Base-by-base conservation (phyloP, 805 yeast genomes). In the Candida pseudoglaebosa region DNA sequence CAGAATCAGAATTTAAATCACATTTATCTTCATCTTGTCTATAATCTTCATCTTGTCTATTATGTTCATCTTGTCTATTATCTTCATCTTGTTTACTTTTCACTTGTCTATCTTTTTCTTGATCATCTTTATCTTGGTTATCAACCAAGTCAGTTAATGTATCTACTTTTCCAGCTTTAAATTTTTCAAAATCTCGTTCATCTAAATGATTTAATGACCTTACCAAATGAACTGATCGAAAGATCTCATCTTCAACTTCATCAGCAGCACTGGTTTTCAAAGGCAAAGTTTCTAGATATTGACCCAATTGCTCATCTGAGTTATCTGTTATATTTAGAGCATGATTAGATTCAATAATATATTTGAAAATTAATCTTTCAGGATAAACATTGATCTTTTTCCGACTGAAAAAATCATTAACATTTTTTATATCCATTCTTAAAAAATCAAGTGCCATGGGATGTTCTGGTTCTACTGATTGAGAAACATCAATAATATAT, bases 351-450 rank as follows among this genome's bases (percentile, higher is more conserved):
- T 74, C 83, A 36, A 78, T 83, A 18, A 89, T 78, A 54, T 84
- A 87, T 53, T 79, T 80, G 65, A 91, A 93, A 16, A 93, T 73
- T 22, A 78, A 70, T 44, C 95, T 73, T 59, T 93, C 98, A 3
- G 95, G 78, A 50, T 84, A 84, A 12, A 87, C 83, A 37, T 77
- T 74, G 30, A 90, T 86, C 57, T 82, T 80, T 51, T 74, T 75
- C 44, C 80, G 72, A 42, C 73, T 71, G 53, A 93, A 93, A 59
- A 82, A 93, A 51, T 86, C 93, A 54, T 91, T 93, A 17, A 91
- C 86, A 55, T 93, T 93, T 59, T 91, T 93, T 55, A 93, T 90
- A 63, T 93, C 99, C 99, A 93, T 93, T 56, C 99, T 72, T 43
- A 93, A 65, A 57, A 93, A 93, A 59, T 93, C 98, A 47, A 93